phyloP scores from a whole-genome alignment of 2,329 filamentous ascomycete species.

The Nigrospora osmanthi region DNA sequence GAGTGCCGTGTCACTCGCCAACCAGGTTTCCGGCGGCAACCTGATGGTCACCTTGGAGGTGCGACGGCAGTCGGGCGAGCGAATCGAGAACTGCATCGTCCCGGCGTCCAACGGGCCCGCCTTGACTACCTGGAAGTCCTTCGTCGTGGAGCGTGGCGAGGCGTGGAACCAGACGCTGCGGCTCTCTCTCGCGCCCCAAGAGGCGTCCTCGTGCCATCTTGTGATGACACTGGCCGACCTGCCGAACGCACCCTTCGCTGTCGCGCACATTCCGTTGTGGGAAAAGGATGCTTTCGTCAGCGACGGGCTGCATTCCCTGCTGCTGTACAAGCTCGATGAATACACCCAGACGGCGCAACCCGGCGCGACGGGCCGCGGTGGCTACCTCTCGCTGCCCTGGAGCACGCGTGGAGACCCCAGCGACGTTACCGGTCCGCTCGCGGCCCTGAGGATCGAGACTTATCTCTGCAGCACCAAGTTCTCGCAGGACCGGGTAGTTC shows the following conservation, averaged over 20 bases:
- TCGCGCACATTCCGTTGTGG: constrained; percentile 93
- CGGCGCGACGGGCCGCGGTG: constrained; percentile 64
- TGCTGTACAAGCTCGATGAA: constrained; percentile 90
- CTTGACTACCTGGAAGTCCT: constrained; percentile 82
- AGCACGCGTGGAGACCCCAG: constrained; percentile 59
- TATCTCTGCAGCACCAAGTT: constrained; percentile 92
- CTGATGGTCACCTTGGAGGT: constrained; percentile 88
- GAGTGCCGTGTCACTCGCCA: constrained; percentile 64
- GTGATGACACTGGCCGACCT: constrained; percentile 86
- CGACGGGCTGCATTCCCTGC: constrained; percentile 73
- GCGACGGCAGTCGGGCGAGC: constrained; percentile 67
- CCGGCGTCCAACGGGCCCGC: constrained; percentile 73
- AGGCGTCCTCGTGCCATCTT: constrained; percentile 77
- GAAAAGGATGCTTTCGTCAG: constrained; percentile 81
- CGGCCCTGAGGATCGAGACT: constrained; percentile 70
- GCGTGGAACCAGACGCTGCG: constrained; percentile 85
- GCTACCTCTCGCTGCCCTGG: constrained; percentile 83
- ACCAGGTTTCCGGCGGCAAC: constrained; percentile 58
- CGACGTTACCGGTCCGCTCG: constrained; percentile 72
- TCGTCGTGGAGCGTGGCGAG: constrained; percentile 69
- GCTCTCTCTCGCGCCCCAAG: constrained; percentile 67
- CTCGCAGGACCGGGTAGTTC: constrained; percentile 81
- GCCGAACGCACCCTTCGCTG: constrained; percentile 79
- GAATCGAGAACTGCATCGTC: constrained; percentile 82
- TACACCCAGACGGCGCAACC: constrained; percentile 63